phyloP scores from a whole-genome alignment of 345 rosid genomes.

The Brassica juncea region DNA sequence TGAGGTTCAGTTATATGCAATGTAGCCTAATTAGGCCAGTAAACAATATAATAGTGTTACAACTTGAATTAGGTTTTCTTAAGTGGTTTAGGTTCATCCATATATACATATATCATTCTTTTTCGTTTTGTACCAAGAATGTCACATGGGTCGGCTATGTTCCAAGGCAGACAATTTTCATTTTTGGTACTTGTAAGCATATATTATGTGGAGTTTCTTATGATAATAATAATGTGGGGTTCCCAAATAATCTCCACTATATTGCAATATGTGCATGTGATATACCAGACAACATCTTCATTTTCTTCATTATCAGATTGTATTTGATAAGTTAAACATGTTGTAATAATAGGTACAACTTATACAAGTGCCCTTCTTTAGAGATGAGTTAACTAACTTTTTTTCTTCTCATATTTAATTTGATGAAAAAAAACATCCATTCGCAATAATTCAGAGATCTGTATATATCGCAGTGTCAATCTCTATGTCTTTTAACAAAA shows the following conservation, averaged over 20 bases:
- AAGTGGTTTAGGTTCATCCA: conserved; percentile 39
- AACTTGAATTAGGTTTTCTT: conserved; percentile 36
- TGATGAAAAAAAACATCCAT: not conserved
- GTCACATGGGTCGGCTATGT: conserved; percentile 28
- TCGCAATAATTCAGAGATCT: not conserved
- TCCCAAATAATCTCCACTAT: not conserved
- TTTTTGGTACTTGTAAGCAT: not conserved
- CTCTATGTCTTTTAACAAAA: not conserved
- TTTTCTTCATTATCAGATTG: not conserved
- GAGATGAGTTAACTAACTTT: not conserved
- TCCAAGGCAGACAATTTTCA: conserved; percentile 10
- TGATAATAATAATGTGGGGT: not conserved
- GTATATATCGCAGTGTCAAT: not conserved
- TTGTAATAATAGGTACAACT: conserved; percentile 4
- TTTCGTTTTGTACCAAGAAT: conserved; percentile 21
- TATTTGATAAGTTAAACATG: conserved; percentile 22
- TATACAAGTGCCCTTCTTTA: not conserved
- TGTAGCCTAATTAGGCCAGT: conserved; percentile 30
- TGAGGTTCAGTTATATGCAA: conserved; percentile 13
- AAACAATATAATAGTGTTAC: conserved; percentile 27
- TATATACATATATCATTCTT: not conserved
- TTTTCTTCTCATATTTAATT: not conserved
- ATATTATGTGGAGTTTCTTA: not conserved
- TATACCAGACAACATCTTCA: not conserved
- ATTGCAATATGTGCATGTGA: conserved; percentile 16